Evolutionary conservation across 495 filamentous ascomycete species (phyloP).

Genomic region (Trichoderma orchidacearum): DNA sequence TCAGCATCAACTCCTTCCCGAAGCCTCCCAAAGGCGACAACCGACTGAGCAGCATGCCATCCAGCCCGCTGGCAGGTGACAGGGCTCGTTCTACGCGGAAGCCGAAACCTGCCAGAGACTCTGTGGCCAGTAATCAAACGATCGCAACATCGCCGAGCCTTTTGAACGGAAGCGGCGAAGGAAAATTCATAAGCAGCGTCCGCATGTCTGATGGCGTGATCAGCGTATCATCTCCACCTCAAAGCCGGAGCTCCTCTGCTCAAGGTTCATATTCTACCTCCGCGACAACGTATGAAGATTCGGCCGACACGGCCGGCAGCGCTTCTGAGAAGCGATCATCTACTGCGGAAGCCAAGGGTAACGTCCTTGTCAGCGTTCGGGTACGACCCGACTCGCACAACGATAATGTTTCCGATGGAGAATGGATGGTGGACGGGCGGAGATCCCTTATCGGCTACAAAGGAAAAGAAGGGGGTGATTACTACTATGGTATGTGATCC

Average conservation of each 20-base stretch:
- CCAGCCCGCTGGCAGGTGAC: conserved; percentile 43
- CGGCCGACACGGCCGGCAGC: conserved; percentile 30
- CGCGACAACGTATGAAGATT: conserved; percentile 75
- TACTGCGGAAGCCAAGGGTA: conserved; percentile 66
- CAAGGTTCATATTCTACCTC: conserved; percentile 85
- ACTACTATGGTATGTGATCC: conserved; percentile 64
- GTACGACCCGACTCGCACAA: conserved; percentile 68
- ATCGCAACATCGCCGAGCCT: conserved; percentile 54
- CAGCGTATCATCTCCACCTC: conserved; percentile 63
- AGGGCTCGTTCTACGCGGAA: conserved; percentile 19
- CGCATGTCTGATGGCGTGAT: conserved; percentile 57
- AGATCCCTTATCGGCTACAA: conserved; percentile 67
- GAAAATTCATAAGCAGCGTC: conserved; percentile 49
- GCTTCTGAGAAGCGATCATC: conserved; percentile 29
- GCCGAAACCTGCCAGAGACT: conserved; percentile 22
- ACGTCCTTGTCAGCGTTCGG: conserved; percentile 90
- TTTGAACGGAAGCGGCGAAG: conserved; percentile 65
- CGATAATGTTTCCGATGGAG: conserved; percentile 55
- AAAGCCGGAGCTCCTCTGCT: conserved; percentile 79
- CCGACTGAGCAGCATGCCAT: conserved; percentile 39
- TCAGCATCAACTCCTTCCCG: conserved; percentile 88
- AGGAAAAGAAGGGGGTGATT: conserved; percentile 83
- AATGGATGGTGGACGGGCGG: conserved; percentile 88
- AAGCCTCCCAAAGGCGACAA: conserved; percentile 59
- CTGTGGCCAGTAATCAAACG: conserved; percentile 18